Conservation (phyloP, 139 green algal species). For the Chlamydomonas asymmetrica region DNA sequence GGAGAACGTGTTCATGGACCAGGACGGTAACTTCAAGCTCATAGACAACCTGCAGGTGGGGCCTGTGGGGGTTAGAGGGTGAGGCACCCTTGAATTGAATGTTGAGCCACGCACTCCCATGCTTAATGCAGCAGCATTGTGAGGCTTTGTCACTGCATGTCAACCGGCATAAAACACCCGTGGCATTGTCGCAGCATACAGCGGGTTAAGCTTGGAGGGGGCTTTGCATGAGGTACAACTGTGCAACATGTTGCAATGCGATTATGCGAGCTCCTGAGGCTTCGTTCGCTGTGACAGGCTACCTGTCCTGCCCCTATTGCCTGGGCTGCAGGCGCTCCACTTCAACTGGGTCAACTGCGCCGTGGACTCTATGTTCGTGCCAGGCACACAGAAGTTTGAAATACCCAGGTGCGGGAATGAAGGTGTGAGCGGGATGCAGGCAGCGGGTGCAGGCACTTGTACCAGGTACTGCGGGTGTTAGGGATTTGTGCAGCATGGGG, state of each 20-base stretch:
- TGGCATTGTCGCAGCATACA: no score
- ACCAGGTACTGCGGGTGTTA: no score
- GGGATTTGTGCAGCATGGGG: no score
- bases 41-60: slow-evolving; percentile 65
- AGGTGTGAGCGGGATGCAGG: no score
- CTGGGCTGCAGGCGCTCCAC: slow-evolving; percentile 28
- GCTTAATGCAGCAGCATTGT: background rate
- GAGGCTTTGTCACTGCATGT: background rate
- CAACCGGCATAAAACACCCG: no score
- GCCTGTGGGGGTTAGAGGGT: background rate
- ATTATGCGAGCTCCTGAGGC: no score
- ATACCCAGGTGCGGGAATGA: slow-evolving; percentile 41
- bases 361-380: slow-evolving; percentile 59
- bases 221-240: no score
- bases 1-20: slow-evolving; percentile 64
- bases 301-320: no score
- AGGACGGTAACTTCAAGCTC: slow-evolving; percentile 49
- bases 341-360: slow-evolving; percentile 40
- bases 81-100: background rate
- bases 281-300: no score
- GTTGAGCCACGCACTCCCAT: background rate
- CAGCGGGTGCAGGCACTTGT: no score
- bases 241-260: no score
- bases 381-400: slow-evolving; percentile 52
- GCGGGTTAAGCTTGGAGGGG: no score